phyloP scores from a whole-genome alignment of 352 stramenopile genomes.

The Halophytophthora polymorphica region DNA sequence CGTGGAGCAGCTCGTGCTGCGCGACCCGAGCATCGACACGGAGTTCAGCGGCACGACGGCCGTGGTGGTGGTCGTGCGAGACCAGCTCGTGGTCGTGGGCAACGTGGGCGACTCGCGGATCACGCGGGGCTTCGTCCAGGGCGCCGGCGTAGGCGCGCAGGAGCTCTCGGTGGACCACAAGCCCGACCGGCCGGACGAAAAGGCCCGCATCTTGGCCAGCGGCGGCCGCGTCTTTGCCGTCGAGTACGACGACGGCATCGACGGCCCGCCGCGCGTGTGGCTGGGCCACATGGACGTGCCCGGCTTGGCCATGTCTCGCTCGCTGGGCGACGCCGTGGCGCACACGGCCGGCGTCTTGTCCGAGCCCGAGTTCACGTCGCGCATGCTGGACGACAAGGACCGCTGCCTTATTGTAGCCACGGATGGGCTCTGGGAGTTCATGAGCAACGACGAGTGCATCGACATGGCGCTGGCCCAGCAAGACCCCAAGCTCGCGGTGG shows the following conservation, averaged over 20 bases:
- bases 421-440: constrained; percentile 99
- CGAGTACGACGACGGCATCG: constrained; percentile 98
- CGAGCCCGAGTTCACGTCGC: constrained; percentile 93
- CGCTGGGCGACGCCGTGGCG: constrained; percentile 95
- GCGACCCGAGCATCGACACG: constrained; percentile 91
- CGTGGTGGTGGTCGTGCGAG: constrained; percentile 68
- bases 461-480: constrained; percentile 76
- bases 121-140: constrained; percentile 77
- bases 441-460: constrained; percentile 95
- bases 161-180: constrained; percentile 98
- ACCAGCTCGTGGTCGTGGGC: constrained; percentile 88
- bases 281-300: constrained; percentile 98
- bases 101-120: constrained; percentile 98
- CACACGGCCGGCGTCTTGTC: constrained; percentile 95
- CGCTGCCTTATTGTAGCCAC: constrained; percentile 96
- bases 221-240: constrained; percentile 97
- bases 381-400: constrained; percentile 78
- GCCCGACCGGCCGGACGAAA: constrained; percentile 94
- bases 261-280: constrained; percentile 98
- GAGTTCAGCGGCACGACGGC: constrained; percentile 91
- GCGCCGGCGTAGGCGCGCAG: constrained; percentile 37
- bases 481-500: constrained; percentile 83
- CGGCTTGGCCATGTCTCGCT: constrained; percentile 97
- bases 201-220: constrained; percentile 92
- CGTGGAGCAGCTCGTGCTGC: constrained; percentile 83